Evolutionary conservation across 2,329 filamentous ascomycete genomes (phyloP), one percentile per base, ranked within the genome.

Genomic region (Colletotrichum sublineola): DNA sequence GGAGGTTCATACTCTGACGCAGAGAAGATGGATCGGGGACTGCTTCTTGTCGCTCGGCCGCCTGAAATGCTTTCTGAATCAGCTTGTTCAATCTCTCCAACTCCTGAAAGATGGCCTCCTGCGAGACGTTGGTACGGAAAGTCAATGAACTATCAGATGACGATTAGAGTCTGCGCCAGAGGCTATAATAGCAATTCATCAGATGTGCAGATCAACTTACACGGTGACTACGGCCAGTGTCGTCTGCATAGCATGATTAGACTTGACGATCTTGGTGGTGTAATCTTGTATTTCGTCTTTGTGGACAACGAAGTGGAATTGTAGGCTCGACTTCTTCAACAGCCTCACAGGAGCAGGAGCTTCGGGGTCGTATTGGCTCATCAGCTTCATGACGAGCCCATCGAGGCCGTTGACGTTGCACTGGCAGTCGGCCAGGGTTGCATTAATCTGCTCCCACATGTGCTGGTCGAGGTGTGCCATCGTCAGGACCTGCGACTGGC

Each of bases 361-460:
- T 24, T 69, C 60, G 4, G 50, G 31, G 31, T 68, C 58, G 50
- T 63, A 63, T 36, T 55, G 40, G 20, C 52, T 57, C 42, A 20
- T 64, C 20, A 69, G 46, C 31, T 55, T 53, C 20, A 58, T 53
- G 33, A 64, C 46, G 12, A 69, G 60, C 3, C 36, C 40, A 3
- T 58, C 29, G 15, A 69, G 52, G 20, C 55, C 58, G 53, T 62
- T 48, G 0, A 68, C 18, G 42, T 44, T 68, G 50, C 18, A 61
- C n/a, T 57, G 20, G 31, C 67, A 68, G 60, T 68, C 67, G 15
- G 42, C 58, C 50, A 68, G 50, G 4, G 58, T 56, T 1, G 33
- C 57, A 2, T 53, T n/a, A 9, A 68, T 68, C 12, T 68, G 67
- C 46, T 58, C 46, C 67, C 67, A 68, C 58, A 68, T 68, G 50